Evolutionary conservation across 768 basidiomycete genomes (phyloP), one percentile per base, ranked within the genome.

Genomic region (Myochromella boudieri): DNA sequence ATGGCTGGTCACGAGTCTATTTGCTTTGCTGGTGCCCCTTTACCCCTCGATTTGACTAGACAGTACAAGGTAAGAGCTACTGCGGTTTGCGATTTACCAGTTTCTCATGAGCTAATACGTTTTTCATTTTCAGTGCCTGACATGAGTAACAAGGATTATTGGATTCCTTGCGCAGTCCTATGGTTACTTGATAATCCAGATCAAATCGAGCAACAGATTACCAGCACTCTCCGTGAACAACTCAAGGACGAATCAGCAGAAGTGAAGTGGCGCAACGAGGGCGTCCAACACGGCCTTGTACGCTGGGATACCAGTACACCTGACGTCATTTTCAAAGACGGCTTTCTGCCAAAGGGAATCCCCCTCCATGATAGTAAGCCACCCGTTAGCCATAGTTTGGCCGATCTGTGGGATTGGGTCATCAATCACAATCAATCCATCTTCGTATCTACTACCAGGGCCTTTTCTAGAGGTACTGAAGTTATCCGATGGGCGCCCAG

Each of bases 291-390:
- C 26, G 41, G 41, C 6, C 26, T 42, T 6, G 41, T 42, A 15
- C 41, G 41, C 9, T 42, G 41, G 41, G 41, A 42, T 20, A 28
- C 34, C 15, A 31, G 43, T 15, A 31, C 34, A 22, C 43, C 43
- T 4, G 43, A 44, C 43, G 8, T 44, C 31, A 36, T 44, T 15
- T 44, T 44, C 20, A 44, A 44, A 22, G 43, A 44, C 34, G 32
- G 32, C 10, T 44, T 44, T 15, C 2, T 21, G 11, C 31, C 32
- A 3, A 31, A 33, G n/a, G 43, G 14, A 2, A 44, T 26, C 36
- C 31, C 43, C 43, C 32, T 4, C 18, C 29, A 29, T 22, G 43
- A 2, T 33, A 34, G 31, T 22, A 29, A 14, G 14, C 25, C 33
- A 33, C n/a, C n/a, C n/a, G n/a, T n/a, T n/a, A n/a, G 43, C 18